Conservation (phyloP, 768 basidiomycete species). For the Cystofilobasidium ferigula region DNA sequence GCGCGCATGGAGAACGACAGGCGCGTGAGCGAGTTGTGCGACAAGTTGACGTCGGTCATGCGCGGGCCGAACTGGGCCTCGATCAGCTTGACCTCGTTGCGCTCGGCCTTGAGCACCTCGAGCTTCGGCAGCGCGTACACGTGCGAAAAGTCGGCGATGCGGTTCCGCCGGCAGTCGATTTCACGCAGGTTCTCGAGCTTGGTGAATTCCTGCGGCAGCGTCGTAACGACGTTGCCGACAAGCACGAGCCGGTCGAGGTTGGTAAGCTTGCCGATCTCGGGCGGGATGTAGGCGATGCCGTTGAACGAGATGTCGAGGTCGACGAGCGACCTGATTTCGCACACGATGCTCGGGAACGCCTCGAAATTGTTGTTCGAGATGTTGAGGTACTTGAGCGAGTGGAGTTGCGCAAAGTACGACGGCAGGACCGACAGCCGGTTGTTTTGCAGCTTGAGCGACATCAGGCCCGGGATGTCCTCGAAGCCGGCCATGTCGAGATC, state of each 20-base stretch:
- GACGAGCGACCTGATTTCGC: constrained; percentile 56
- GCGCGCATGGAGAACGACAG: constrained; percentile 50
- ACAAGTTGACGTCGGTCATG: constrained; percentile 58
- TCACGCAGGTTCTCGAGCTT: constrained; percentile 52
- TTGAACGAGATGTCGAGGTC: constrained; percentile 96
- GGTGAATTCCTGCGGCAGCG: constrained; percentile 55
- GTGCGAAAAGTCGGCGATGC: constrained; percentile 60
- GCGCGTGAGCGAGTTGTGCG: constrained; percentile 64
- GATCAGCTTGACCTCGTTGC: constrained; percentile 70
- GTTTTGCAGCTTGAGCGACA: constrained; percentile 66
- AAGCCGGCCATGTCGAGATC: constrained; percentile 79
- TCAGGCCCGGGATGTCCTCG: constrained; percentile 60
- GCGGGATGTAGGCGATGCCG: constrained; percentile 66
- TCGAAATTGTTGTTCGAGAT: constrained; percentile 93
- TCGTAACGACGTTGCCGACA: constrained; percentile 71
- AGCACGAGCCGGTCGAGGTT: constrained; percentile 62
- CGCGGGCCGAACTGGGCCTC: constrained; percentile 63
- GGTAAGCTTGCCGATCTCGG: constrained; percentile 59
- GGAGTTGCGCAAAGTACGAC: constrained; percentile 66
- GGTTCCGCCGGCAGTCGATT: constrained; percentile 79
- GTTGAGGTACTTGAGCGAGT: constrained; percentile 63
- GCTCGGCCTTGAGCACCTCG: constrained; percentile 58
- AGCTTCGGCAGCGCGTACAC: constrained; percentile 61
- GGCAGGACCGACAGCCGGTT: constrained; percentile 83
- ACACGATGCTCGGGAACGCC: constrained; percentile 60